A percentile compares a stretch with the other conserved stretches of the same genome.
phyloP scores from a whole-genome alignment of 768 basidiomycete species.

The Chlorophyllum brunneum region DNA sequence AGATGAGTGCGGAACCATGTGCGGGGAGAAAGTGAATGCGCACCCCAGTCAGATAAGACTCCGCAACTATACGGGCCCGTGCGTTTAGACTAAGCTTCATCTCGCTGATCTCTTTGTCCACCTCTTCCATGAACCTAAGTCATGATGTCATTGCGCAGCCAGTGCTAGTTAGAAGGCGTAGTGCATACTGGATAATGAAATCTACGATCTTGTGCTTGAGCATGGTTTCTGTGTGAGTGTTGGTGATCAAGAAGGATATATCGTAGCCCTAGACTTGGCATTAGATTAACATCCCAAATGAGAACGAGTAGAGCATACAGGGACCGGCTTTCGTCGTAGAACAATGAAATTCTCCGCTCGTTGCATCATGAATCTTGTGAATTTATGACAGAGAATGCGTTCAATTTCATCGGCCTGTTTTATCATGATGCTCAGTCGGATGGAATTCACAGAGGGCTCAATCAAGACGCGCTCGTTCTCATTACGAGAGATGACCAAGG shows the following conservation, averaged over 20 bases:
- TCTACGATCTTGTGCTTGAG: slow-evolving; percentile 99
- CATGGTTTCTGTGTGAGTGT: slow-evolving; percentile 97
- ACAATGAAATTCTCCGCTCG: slow-evolving; percentile 97
- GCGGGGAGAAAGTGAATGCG: slow-evolving; percentile 24
- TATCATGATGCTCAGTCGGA: slow-evolving; percentile 95
- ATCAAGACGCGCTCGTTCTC: slow-evolving; percentile 97
- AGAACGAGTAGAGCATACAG: slow-evolving; percentile 40
- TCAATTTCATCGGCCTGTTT: slow-evolving; percentile 99
- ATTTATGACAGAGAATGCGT: slow-evolving; percentile 94
- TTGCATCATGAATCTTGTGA: slow-evolving; percentile 99
- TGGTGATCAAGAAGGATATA: slow-evolving; percentile 97
- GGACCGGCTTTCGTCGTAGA: slow-evolving; percentile 89
- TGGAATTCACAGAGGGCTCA: slow-evolving; percentile 96
- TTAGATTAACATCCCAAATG: not conserved
- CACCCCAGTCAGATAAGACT: slow-evolving; percentile 92
- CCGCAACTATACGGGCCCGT: slow-evolving; percentile 93
- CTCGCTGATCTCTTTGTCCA: slow-evolving; percentile 98
- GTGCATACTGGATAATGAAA: slow-evolving; percentile 92
- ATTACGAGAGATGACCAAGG: slow-evolving; percentile 92
- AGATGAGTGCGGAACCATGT: slow-evolving; percentile 1
- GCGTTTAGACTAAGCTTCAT: slow-evolving; percentile 98
- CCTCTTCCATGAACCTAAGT: slow-evolving; percentile 94
- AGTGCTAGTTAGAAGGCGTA: slow-evolving; percentile 1
- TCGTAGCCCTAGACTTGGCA: slow-evolving; percentile 79
- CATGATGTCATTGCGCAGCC: slow-evolving; percentile 3